Conservation (phyloP, 148 eudicot species). For the Nepenthes gracilis region DNA sequence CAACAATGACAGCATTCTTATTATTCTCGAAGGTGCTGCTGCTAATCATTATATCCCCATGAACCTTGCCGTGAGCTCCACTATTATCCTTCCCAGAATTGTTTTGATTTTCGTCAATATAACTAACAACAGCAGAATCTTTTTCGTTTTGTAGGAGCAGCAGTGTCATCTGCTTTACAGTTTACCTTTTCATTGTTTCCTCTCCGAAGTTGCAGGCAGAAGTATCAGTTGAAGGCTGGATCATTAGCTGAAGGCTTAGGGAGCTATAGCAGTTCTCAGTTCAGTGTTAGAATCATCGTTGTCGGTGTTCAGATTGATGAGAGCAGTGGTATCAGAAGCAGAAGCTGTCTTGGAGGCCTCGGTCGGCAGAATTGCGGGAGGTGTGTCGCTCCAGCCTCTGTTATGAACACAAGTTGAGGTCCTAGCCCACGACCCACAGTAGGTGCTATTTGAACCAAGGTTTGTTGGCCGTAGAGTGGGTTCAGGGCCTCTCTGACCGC, state of each 20-base stretch:
- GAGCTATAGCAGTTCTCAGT: neutral
- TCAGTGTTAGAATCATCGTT: neutral
- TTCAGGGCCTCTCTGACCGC: too few relatives aligned
- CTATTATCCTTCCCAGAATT: neutral
- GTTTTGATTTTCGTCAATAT: too few relatives aligned
- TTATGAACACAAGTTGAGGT: too few relatives aligned
- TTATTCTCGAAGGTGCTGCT: constrained; percentile 1
- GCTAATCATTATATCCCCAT: neutral
- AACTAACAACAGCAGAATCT: too few relatives aligned
- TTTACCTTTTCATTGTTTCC: too few relatives aligned
- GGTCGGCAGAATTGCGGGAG: too few relatives aligned
- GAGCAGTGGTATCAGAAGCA: neutral
- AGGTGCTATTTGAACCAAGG: too few relatives aligned
- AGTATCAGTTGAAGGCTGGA: constrained; percentile 4
- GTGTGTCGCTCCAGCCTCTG: too few relatives aligned
- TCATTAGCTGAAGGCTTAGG: constrained; percentile 9
- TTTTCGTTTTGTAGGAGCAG: too few relatives aligned
- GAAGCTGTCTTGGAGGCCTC: constrained; percentile 19
- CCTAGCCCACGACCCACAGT: too few relatives aligned
- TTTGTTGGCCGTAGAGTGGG: too few relatives aligned
- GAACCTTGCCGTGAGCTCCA: neutral
- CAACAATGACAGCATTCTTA: constrained; percentile 6
- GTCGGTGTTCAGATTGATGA: neutral
- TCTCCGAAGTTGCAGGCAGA: neutral
- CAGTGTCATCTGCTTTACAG: too few relatives aligned